A percentile compares a stretch with the other conserved stretches of the same genome.
These are phyloP conservation scores for Cucurbita maxima DNA, from an alignment of 306 rosid species.

Conservation along the genomic window DNA sequence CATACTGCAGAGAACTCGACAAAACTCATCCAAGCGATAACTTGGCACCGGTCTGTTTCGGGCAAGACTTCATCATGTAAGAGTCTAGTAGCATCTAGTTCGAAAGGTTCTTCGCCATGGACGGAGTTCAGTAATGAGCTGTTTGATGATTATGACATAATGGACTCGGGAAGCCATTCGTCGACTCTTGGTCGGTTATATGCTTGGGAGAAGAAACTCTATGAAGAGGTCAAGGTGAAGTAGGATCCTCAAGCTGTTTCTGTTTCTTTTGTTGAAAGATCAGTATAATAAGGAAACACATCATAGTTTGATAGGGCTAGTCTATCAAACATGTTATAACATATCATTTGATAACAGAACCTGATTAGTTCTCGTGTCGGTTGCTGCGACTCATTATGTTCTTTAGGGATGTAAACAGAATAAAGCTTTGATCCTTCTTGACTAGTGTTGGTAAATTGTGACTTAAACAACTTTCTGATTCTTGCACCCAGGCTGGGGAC, in stretches of 20 bases:
- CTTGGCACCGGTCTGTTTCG: constrained; percentile 60
- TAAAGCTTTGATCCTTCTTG: neutral
- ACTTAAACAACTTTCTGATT: neutral
- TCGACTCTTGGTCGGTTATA: constrained; percentile 70
- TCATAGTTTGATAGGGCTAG: neutral
- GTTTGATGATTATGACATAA: constrained; percentile 72
- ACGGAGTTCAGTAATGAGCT: constrained; percentile 67
- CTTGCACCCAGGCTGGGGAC: constrained; percentile 60
- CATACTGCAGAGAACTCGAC: constrained; percentile 71
- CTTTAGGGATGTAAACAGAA: neutral
- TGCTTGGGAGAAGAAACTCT: constrained; percentile 97
- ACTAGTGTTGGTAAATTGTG: neutral
- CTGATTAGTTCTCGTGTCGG: neutral
- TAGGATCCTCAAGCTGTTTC: neutral
- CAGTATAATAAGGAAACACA: neutral
- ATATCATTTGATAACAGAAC: neutral
- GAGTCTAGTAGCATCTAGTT: constrained; percentile 58
- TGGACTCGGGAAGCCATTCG: constrained; percentile 90
- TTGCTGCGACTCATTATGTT: neutral
- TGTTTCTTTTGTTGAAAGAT: neutral
- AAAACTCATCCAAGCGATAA: constrained; percentile 60
- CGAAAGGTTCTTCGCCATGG: constrained; percentile 49
- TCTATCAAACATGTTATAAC: neutral
- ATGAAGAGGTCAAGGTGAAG: constrained; percentile 84
- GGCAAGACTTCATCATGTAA: constrained; percentile 66